A percentile compares a stretch with the other conserved stretches of the same genome.
These are phyloP conservation scores for Ulmus americana DNA, from an alignment of 331 rosid species.

Conservation along the genomic window DNA sequence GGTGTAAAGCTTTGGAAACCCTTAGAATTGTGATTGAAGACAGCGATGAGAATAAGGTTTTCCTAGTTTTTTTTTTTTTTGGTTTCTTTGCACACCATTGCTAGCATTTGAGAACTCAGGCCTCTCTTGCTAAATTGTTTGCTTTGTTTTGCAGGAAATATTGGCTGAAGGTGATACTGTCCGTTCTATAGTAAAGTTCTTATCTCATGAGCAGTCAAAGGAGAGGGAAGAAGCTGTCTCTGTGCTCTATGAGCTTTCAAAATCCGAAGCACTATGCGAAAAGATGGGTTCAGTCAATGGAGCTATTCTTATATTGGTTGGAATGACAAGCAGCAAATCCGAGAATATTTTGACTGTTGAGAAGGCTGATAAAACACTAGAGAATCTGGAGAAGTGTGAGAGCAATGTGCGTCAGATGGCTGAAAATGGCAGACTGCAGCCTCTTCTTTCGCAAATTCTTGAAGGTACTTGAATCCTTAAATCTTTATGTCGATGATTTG, in stretches of 20 bases:
- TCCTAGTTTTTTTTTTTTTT: conserved; percentile 13
- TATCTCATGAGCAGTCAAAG: conserved; percentile 63
- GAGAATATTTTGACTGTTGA: conserved; percentile 67
- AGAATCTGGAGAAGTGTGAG: conserved; percentile 77
- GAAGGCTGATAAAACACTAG: conserved; percentile 68
- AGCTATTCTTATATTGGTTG: conserved; percentile 87
- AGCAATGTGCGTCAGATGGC: conserved; percentile 93
- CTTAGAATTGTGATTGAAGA: conserved; percentile 72
- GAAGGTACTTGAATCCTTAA: conserved; percentile 50
- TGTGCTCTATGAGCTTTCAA: conserved; percentile 89
- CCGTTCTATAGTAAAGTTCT: conserved; percentile 79
- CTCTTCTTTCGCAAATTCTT: conserved; percentile 79
- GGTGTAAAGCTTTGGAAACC: conserved; percentile 76
- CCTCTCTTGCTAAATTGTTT: conserved; percentile 26
- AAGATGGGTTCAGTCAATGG: conserved; percentile 90
- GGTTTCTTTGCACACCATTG: conserved; percentile 14
- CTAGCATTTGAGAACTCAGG: conserved; percentile 13
- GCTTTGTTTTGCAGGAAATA: conserved; percentile 54
- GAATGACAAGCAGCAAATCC: conserved; percentile 91
- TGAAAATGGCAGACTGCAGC: conserved; percentile 74
- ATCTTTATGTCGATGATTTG: conserved; percentile 1
- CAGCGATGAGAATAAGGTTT: conserved; percentile 79
- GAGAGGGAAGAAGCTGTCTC: conserved; percentile 95
- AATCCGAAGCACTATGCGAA: conserved; percentile 71
- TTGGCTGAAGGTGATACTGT: conserved; percentile 88